A percentile compares a stretch with the other conserved stretches of the same genome.
phyloP scores from a whole-genome alignment of 208 protist species.

The Wallacemonas sp. region DNA sequence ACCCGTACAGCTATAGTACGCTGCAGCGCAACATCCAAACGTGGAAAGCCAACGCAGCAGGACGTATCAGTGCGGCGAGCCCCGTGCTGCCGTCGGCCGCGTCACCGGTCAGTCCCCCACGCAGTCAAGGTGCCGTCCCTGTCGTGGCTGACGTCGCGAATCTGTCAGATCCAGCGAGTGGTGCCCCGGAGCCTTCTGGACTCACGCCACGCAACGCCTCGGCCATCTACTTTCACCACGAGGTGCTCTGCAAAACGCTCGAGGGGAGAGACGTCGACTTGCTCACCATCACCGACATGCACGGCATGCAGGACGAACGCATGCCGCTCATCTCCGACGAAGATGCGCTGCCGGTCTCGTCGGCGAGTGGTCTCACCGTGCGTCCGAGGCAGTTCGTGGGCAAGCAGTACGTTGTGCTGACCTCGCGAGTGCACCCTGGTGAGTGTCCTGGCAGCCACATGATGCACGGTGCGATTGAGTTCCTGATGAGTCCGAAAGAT shows the following conservation, averaged over 20 bases:
- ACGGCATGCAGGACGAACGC: conserved; percentile 31
- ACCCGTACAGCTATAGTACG: conserved; percentile 87
- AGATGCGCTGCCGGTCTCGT: conserved; percentile 67
- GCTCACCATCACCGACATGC: conserved; percentile 83
- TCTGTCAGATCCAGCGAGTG: background rate
- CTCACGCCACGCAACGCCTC: background rate
- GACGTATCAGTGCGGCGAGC: background rate
- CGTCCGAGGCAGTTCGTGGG: conserved; percentile 61
- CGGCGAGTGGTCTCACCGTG: conserved; percentile 39
- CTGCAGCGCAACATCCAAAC: conserved; percentile 60
- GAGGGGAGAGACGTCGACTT: conserved; percentile 85
- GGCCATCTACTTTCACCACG: conserved; percentile 82
- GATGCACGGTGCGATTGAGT: conserved; percentile 94
- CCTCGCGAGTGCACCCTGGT: conserved; percentile 93
- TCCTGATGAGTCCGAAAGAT: conserved; percentile 68
- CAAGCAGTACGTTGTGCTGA: conserved; percentile 81
- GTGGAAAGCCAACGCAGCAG: conserved; percentile 42
- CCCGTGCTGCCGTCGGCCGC: background rate
- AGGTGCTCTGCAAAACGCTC: conserved; percentile 83
- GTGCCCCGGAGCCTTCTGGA: background rate
- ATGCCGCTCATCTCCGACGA: conserved; percentile 42
- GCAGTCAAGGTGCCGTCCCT: background rate
- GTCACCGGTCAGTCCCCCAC: conserved; percentile 2
- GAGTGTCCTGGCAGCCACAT: conserved; percentile 92
- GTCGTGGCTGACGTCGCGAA: background rate